phyloP scores from a whole-genome alignment of 257 asterid species.

The Striga asiatica region DNA sequence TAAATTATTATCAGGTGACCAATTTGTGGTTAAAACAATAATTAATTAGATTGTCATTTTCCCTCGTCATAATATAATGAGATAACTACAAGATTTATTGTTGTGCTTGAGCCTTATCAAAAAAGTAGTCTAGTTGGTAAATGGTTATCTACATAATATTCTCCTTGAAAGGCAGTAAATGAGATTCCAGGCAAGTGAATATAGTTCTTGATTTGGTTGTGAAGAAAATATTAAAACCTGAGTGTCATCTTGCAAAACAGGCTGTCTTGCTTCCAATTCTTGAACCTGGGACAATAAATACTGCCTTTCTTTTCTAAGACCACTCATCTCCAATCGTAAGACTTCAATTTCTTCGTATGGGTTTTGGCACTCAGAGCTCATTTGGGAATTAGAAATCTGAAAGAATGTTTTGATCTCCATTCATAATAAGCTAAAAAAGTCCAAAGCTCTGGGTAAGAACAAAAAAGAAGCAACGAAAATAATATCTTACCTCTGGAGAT shows the following conservation, averaged over 20 bases:
- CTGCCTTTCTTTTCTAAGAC: slow-evolving; percentile 39
- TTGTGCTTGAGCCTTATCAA: too few relatives aligned
- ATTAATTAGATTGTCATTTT: not conserved
- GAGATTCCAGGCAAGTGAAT: too few relatives aligned
- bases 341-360: slow-evolving; percentile 30
- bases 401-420: slow-evolving; percentile 13
- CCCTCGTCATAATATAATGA: not conserved
- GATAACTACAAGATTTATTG: too few relatives aligned
- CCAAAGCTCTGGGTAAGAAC: slow-evolving; percentile 6
- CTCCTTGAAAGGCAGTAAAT: too few relatives aligned
- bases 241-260: slow-evolving; percentile 22
- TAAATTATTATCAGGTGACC: slow-evolving; percentile 9
- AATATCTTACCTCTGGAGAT: slow-evolving; percentile 33
- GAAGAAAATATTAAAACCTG: slow-evolving; percentile 25
- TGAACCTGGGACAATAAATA: slow-evolving; percentile 24
- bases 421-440: slow-evolving; percentile 7
- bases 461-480: slow-evolving; percentile 5
- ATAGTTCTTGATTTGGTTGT: too few relatives aligned
- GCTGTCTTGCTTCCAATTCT: slow-evolving; percentile 24
- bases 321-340: slow-evolving; percentile 38
- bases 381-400: slow-evolving; percentile 24
- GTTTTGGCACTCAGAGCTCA: slow-evolving; percentile 18
- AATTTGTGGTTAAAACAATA: not conserved
- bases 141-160: too few relatives aligned
- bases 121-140: too few relatives aligned